Base-by-base conservation (phyloP, 345 rosid species). In the Abelmoschus esculentus region DNA sequence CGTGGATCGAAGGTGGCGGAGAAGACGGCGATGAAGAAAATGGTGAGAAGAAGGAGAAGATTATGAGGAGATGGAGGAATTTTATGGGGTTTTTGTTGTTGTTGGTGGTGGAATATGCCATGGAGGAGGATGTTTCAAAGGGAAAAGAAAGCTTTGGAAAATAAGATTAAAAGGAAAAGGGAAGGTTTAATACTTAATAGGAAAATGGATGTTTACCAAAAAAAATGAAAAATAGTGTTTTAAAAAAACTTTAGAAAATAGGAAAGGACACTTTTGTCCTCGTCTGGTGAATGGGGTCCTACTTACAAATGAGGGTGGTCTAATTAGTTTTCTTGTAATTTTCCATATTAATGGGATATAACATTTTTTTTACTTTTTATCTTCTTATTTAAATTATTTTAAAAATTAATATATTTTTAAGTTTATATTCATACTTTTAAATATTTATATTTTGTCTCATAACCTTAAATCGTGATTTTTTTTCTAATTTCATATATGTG, bases 1-100 rank as follows among this genome's bases (percentile, higher is more conserved):
- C 96, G 52, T 93, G 96, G 74, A 93, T 75, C 50, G 90, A 76
- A 56, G 61, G 77, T 14, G 63, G 65, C 1, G 50, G 42, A 1
- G 62, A 19, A 6, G 9, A 67, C 1, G 50, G 42, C 1, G 62
- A 19, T 6, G 9, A 67, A 31, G 15, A 19, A 14, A 7, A 63
- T 63, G 74, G 60, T 31, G 34, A 70, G 42, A 38, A 72, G 31
- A 42, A 69, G 36, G 69, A 53, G 26, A 78, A 13, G 50, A 64
- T 60, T 9, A 29, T 19, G 29, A 54, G 29, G 73, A 61, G 31
- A 6, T 49, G 29, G 6, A 70, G 15, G 49, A 53, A 2, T 11
- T 19, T 61, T 71, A 56, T 68, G 50, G 70, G 59, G 5, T 9
- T 55, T 73, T 66, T 57, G 36, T 13, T 57, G 36, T 13, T 60